Evolutionary conservation across 345 rosid genomes (phyloP).

Genomic region (Euphorbia tirucalli): DNA sequence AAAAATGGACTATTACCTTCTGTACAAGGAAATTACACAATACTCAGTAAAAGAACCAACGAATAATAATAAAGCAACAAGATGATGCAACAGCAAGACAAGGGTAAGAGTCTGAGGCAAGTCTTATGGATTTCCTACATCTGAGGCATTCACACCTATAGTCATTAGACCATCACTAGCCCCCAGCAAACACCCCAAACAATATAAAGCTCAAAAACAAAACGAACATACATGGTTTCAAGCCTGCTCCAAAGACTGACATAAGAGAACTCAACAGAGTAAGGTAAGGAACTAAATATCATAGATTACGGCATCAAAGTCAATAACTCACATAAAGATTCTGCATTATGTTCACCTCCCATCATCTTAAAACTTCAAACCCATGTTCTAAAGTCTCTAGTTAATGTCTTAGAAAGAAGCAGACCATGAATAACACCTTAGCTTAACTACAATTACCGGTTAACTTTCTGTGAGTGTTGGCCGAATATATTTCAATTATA

Average conservation of each 20-base stretch:
- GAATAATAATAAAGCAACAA: background rate
- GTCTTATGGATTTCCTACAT: background rate
- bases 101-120: background rate
- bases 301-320: background rate
- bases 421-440: background rate
- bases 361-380: background rate
- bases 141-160: background rate
- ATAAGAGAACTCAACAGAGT: background rate
- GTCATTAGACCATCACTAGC: background rate
- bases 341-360: background rate
- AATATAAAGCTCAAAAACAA: background rate
- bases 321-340: background rate
- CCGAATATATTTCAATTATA: constrained; percentile 66
- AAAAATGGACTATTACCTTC: constrained; percentile 38
- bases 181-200: too few relatives aligned
- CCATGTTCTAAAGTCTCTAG: background rate
- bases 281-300: background rate
- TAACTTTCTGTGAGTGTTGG: constrained; percentile 43
- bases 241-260: background rate
- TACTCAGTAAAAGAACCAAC: constrained; percentile 6
- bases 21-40: constrained; percentile 25
- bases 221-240: background rate
- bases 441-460: constrained; percentile 33
- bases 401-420: background rate
- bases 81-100: background rate